A percentile compares a stretch with the other conserved stretches of the same genome.
Evolutionary conservation across 495 filamentous ascomycete genomes (phyloP).

Genomic region (Rhypophila decipiens): DNA sequence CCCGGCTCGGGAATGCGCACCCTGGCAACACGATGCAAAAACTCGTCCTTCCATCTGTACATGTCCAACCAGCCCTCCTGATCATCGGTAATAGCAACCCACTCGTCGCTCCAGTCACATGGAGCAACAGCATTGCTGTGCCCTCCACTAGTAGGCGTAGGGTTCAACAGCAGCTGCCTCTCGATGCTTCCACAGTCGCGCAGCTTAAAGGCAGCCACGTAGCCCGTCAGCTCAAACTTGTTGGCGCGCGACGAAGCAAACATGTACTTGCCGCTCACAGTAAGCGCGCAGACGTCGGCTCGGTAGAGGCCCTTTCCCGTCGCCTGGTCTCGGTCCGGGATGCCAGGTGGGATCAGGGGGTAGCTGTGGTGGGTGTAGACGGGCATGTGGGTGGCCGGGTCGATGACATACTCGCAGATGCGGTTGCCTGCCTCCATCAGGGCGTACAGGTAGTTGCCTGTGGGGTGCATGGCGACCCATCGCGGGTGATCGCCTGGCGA

Average conservation of each 20-base stretch:
- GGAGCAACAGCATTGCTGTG: conserved; percentile 80
- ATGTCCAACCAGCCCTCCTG: conserved; percentile 82
- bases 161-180: conserved; percentile 69
- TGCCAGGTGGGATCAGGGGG: conserved; percentile 68
- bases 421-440: conserved; percentile 83
- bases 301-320: conserved; percentile 55
- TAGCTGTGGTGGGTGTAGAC: conserved; percentile 73
- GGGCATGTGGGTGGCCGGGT: conserved; percentile 67
- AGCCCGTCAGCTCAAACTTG: conserved; percentile 66
- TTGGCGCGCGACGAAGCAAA: conserved; percentile 80
- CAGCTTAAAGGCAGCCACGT: conserved; percentile 71
- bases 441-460: conserved; percentile 70
- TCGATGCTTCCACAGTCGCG: conserved; percentile 64
- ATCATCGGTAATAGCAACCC: conserved; percentile 77
- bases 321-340: conserved; percentile 35
- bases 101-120: conserved; percentile 76
- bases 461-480: conserved; percentile 76
- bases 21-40: conserved; percentile 64
- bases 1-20: conserved; percentile 69
- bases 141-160: conserved; percentile 76
- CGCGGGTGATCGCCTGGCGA: conserved; percentile 66
- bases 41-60: conserved; percentile 75
- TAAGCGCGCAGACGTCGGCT: conserved; percentile 68
- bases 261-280: conserved; percentile 59
- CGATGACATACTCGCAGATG: conserved; percentile 72